A percentile compares a stretch with the other conserved stretches of the same genome.
These are phyloP conservation scores for Chrysanthemum makinoi DNA, from an alignment of 129 eudicot species.

Conservation along the genomic window DNA sequence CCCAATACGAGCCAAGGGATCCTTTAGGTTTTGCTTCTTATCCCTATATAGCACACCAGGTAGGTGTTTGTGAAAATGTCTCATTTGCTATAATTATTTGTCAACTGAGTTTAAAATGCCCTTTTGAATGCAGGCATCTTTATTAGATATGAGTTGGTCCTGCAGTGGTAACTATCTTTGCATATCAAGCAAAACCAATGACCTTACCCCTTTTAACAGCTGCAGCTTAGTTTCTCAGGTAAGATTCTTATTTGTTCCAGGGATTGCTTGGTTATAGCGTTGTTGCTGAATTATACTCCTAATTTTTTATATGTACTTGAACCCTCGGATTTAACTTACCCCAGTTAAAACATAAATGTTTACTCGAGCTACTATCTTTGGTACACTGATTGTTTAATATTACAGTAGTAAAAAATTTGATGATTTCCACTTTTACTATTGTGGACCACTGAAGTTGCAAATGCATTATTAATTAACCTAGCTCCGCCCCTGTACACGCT, in stretches of 20 bases:
- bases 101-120: background rate
- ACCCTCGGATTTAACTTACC: too few relatives aligned
- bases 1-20: background rate
- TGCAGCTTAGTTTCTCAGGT: conserved; percentile 39
- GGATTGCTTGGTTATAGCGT: conserved; percentile 2
- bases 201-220: conserved; percentile 14
- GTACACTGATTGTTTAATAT: too few relatives aligned
- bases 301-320: too few relatives aligned
- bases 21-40: conserved; percentile 8
- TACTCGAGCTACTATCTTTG: too few relatives aligned
- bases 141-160: conserved; percentile 54
- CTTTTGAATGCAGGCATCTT: conserved; percentile 29
- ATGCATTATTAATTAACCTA: too few relatives aligned
- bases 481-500: too few relatives aligned
- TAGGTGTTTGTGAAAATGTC: conserved; percentile 37
- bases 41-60: conserved; percentile 9
- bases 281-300: background rate
- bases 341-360: too few relatives aligned
- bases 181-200: conserved; percentile 28
- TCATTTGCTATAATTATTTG: background rate
- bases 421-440: too few relatives aligned
- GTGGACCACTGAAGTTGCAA: too few relatives aligned
- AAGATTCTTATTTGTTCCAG: background rate
- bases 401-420: too few relatives aligned
- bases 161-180: conserved; percentile 36